Conservation (phyloP, 768 basidiomycete genomes). For the Lactifluus echinatus region DNA sequence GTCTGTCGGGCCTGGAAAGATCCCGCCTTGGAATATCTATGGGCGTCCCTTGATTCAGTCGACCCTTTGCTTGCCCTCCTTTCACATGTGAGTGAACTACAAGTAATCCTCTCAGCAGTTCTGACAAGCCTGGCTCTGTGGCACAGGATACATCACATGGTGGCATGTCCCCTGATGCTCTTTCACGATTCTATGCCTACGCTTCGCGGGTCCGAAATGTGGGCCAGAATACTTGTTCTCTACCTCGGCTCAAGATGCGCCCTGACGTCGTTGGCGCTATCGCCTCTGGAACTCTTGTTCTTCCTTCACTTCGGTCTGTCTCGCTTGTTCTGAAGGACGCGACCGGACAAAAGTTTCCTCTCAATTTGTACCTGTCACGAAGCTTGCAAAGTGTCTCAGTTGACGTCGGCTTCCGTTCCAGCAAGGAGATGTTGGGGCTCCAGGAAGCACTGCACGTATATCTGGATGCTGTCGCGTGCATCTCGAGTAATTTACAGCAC, state of each 20-base stretch:
- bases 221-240: constrained; percentile 9
- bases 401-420: constrained; percentile 17
- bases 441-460: constrained; percentile 11
- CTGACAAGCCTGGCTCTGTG: not conserved
- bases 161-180: not conserved
- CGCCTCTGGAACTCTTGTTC: not conserved
- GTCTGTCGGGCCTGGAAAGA: constrained; percentile 22
- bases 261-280: not conserved
- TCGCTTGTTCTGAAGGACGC: constrained; percentile 12
- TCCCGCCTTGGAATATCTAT: constrained; percentile 19
- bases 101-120: not conserved
- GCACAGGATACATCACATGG: not conserved
- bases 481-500: constrained; percentile 10
- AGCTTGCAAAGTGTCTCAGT: constrained; percentile 6
- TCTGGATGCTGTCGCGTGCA: constrained; percentile 15
- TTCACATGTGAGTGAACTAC: constrained; percentile 7
- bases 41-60: constrained; percentile 17
- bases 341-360: constrained; percentile 7
- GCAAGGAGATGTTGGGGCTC: not conserved
- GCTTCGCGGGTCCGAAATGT: constrained; percentile 19
- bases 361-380: constrained; percentile 16
- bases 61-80: constrained; percentile 20
- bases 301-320: constrained; percentile 17
- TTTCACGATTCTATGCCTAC: constrained; percentile 14
- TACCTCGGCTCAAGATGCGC: not conserved